Percentiles rank a stretch among this genome's conserved stretches.
phyloP scores from a whole-genome alignment of 192 early-diverging fungal genomes.

The Funneliformis mosseae region DNA sequence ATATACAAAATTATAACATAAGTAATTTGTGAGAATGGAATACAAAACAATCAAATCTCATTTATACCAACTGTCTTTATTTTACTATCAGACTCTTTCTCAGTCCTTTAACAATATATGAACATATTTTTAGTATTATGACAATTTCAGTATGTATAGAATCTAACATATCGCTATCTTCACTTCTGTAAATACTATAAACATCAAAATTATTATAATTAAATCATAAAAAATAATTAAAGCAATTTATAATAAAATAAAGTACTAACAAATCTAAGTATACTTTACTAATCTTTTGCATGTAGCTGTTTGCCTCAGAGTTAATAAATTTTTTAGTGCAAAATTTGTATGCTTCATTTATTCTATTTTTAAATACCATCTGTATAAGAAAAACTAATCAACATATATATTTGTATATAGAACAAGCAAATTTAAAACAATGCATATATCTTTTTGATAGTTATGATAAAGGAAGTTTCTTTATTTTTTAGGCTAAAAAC shows the following conservation, averaged over 20 bases:
- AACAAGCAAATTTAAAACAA: conserved; percentile 22
- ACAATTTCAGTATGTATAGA: background rate
- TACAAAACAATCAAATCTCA: background rate
- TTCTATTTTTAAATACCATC: conserved; percentile 22
- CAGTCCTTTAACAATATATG: background rate
- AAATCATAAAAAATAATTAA: background rate
- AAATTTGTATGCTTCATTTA: conserved; percentile 19
- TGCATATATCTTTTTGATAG: conserved; percentile 11
- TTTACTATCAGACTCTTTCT: no score
- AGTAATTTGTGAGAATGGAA: background rate
- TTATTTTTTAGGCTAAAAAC: conserved; percentile 15
- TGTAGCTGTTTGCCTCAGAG: conserved; percentile 23
- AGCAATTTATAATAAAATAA: background rate
- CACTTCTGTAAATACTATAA: conserved; percentile 8
- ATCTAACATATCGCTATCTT: background rate
- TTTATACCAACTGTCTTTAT: no score
- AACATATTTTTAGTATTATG: background rate
- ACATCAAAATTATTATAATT: background rate
- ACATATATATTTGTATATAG: background rate
- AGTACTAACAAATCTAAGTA: conserved; percentile 31
- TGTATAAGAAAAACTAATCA: background rate
- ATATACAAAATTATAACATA: background rate
- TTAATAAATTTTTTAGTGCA: conserved; percentile 16
- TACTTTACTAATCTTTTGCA: conserved; percentile 29
- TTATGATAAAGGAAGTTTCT: conserved; percentile 19